These are phyloP conservation scores for Piper betle DNA, from an alignment of 164 flowering plant species.

Conservation along the genomic window DNA sequence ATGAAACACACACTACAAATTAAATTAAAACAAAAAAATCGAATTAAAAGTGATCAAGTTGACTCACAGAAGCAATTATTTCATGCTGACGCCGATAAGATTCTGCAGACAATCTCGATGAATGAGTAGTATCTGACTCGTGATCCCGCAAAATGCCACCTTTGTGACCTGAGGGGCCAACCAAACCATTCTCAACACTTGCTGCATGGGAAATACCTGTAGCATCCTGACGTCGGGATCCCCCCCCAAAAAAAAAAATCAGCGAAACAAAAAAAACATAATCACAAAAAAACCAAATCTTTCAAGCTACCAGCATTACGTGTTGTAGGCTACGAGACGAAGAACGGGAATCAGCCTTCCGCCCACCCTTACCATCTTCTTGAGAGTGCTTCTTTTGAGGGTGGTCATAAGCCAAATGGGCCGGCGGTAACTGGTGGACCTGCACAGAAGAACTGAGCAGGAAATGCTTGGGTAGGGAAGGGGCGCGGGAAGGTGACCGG, in stretches of 20 bases:
- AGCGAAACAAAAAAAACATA: background rate
- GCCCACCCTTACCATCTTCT: slow-evolving; percentile 23
- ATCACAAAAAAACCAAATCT: background rate
- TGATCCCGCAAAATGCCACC: background rate
- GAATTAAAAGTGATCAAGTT: background rate
- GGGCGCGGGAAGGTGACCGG: slow-evolving; percentile 8
- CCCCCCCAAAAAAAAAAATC: background rate
- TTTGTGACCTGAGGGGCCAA: slow-evolving; percentile 1
- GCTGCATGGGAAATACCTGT: slow-evolving; percentile 15
- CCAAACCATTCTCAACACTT: slow-evolving; percentile 21
- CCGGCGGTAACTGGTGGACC: slow-evolving; percentile 22
- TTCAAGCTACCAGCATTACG: slow-evolving; percentile 17
- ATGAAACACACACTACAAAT: background rate
- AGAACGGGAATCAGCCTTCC: slow-evolving; percentile 16
- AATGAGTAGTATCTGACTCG: slow-evolving; percentile 5
- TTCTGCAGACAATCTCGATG: slow-evolving; percentile 22
- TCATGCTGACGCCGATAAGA: slow-evolving; percentile 68
- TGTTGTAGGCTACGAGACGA: slow-evolving; percentile 19
- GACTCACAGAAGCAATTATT: slow-evolving; percentile 55
- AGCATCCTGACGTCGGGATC: slow-evolving; percentile 17
- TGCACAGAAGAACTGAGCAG: slow-evolving; percentile 44
- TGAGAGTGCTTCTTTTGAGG: slow-evolving; percentile 12
- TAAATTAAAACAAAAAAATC: background rate
- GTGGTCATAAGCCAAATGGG: slow-evolving; percentile 11
- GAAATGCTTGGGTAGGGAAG: slow-evolving; percentile 19